A percentile compares a stretch with the other conserved stretches of the same genome.
Evolutionary conservation across 2,329 filamentous ascomycete genomes (phyloP).

Genomic region (Colletotrichum cuscutae): DNA sequence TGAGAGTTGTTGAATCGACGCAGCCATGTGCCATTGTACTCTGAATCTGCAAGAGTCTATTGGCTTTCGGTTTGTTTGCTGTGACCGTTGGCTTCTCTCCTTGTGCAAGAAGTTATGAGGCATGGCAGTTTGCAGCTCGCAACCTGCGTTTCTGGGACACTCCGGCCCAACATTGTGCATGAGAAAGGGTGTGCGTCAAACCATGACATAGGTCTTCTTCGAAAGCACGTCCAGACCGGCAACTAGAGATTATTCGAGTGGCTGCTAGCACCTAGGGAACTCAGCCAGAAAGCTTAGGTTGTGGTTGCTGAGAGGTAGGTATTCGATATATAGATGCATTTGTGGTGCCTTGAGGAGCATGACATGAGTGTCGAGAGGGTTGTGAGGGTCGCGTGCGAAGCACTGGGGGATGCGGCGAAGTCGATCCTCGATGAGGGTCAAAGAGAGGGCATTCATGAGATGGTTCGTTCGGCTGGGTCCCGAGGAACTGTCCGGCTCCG

Average conservation of each 20-base stretch:
- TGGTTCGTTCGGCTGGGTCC: background rate
- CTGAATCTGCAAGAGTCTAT: background rate
- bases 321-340: background rate
- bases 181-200: slow-evolving; percentile 14
- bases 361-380: background rate
- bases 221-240: background rate
- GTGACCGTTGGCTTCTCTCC: background rate
- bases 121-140: slow-evolving; percentile 23
- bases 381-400: background rate
- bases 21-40: background rate
- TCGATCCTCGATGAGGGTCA: background rate
- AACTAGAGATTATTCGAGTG: background rate
- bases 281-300: background rate
- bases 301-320: background rate
- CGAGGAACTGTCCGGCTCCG: background rate
- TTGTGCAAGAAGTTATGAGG: slow-evolving; percentile 5
- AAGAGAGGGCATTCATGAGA: background rate
- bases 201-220: background rate
- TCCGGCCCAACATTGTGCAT: slow-evolving; percentile 15
- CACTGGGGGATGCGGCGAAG: background rate
- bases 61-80: background rate
- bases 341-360: background rate
- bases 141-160: slow-evolving; percentile 5
- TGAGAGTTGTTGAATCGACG: background rate
- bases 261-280: slow-evolving; percentile 1